Evolutionary conservation across 306 rosid species (phyloP), one percentile per base, ranked within the genome.

Genomic region (Echinosophora koreensis): DNA sequence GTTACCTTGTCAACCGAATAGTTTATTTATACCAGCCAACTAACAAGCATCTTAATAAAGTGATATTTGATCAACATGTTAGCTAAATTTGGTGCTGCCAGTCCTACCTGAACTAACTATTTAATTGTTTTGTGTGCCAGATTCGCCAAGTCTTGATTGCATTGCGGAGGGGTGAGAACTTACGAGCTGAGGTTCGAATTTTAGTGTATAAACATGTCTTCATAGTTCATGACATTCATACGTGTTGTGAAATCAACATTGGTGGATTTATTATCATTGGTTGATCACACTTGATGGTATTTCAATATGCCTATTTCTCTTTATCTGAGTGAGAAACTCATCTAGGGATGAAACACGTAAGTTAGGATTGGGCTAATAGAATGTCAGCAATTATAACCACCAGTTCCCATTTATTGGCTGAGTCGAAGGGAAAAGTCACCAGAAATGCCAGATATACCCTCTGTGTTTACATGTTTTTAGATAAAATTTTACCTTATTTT

Each of bases 141-240:
- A 90, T 93, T 85, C 97, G 98, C 73, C 94, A 93, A 89, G 97
- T 93, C 87, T 83, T 90, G 91, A 84, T 76, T 83, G 91, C 93
- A 42, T 88, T 93, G 94, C 94, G 91, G 49, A 91, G 97, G 93
- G 94, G 94, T 79, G 98, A 90, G 79, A 93, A 83, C 87, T 77
- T 93, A 71, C 86, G 90, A 74, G 90, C 82, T 11, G 95, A 93
- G 98, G 98, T 93, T 84, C n/a, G 94, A 79, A 52, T 30, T 86
- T 86, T 46, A 37, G 69, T 47, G 41, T 58, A 27, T 16, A 49
- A 39, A n/a, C 66, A 63, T 42, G 16, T 81, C 42, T 79, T 71
- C 15, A 38, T 57, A 47, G 47, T 69, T 77, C 56, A 39, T 81
- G 76, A 52, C 70, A 39, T 78, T 62, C 51, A 18, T 5, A 8